Conservation (phyloP, 2,329 filamentous ascomycete species). For the Calonectria ilicicola region DNA sequence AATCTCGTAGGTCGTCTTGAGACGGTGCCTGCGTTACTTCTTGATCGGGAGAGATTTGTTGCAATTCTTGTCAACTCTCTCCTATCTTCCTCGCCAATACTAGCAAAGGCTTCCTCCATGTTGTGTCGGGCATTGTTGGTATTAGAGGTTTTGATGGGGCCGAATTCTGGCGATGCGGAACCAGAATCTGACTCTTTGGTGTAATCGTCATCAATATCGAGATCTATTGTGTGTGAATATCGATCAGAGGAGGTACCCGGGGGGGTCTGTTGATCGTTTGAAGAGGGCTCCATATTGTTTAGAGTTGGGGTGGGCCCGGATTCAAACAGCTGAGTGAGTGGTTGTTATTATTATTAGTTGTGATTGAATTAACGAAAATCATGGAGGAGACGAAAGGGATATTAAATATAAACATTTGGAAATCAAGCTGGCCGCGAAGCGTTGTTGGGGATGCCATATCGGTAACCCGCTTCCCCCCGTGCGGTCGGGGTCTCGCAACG, state of each 20-base stretch:
- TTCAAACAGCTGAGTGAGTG: neutral
- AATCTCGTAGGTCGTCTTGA: neutral
- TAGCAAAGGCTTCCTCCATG: neutral
- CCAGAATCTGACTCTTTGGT: neutral
- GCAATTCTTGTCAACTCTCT: conserved; percentile 12
- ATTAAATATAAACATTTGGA: neutral
- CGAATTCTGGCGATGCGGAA: neutral
- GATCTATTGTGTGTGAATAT: neutral
- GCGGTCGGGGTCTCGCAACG: too few species aligned
- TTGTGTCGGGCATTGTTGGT: neutral
- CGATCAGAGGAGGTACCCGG: neutral
- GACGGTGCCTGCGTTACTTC: neutral
- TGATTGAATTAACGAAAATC: neutral
- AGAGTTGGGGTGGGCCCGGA: neutral
- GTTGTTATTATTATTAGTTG: neutral
- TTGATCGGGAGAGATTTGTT: neutral
- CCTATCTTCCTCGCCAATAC: neutral
- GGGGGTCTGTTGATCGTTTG: neutral
- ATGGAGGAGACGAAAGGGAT: neutral
- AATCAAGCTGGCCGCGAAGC: too few species aligned
- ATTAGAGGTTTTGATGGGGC: neutral
- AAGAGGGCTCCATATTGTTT: neutral
- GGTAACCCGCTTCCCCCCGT: neutral
- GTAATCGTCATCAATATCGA: neutral
- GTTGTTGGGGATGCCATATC: neutral